Base-by-base conservation (phyloP, 495 filamentous ascomycete genomes). In the Penicillium turbatum region DNA sequence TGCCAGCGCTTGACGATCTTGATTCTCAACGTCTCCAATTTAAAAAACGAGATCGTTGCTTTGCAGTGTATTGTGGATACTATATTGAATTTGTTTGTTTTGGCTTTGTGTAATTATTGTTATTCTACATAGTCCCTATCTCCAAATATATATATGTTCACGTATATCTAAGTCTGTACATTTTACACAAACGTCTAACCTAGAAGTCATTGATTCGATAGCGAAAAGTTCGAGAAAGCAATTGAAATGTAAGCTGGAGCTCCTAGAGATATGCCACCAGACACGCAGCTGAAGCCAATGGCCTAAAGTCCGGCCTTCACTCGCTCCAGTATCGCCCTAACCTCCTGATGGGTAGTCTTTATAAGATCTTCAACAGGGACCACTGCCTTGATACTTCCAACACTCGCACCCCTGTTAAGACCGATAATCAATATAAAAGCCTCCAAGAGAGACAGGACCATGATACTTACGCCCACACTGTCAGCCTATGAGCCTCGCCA, bases 391-490 rank as follows among this genome's bases (percentile, higher is more conserved):
- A 65, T 65, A 19, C 43, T 32, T 42, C 64, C 64, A 17, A 67
- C 38, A 26, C 62, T 54, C 13, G 64, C 49, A 21, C 64, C 61
- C 15, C 61, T 67, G 47, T 3, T 29, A 5, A 56, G 30, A 1
- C n/a, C 8, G 2, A 24, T 2, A 42, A 17, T 37, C 27, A 32
- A 34, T 45, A 24, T 3, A 40, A 2, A 16, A 8, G 6, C 4
- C 9, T 24, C 3, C 12, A 21, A 45, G 21, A 27, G 30, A 30
- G 21, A 6, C 13, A 38, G 0, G 39, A 6, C 34, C 5, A 24
- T n/a, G 1, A 53, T 21, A 56, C 63, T 60, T 41, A 67, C 64
- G 62, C 62, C 64, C 64, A 67, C 8, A 65, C 55, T 0, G 59
- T 65, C 21, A 62, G 55, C 39, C 56, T 49, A 26, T 60, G 48